Evolutionary conservation across 2,329 filamentous ascomycete species (phyloP).

Genomic region (Aspergillus sp.): DNA sequence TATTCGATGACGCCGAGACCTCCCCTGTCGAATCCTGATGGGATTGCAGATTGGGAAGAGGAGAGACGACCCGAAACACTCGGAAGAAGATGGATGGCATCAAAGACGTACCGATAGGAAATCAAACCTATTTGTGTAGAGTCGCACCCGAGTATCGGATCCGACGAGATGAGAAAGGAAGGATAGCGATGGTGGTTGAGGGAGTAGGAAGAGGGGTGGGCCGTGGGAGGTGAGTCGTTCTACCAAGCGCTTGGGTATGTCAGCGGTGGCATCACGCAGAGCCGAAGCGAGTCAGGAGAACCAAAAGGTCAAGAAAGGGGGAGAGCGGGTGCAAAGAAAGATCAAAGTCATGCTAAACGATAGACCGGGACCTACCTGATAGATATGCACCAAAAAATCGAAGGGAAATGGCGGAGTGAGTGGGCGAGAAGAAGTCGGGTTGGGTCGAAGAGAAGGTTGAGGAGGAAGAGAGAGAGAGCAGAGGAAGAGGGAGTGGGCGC

Average conservation of each 20-base stretch:
- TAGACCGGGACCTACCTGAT: slow-evolving; percentile 17
- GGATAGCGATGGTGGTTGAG: slow-evolving; percentile 26
- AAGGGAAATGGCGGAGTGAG: slow-evolving; percentile 9
- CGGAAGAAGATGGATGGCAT: slow-evolving; percentile 39
- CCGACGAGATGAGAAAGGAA: slow-evolving; percentile 21
- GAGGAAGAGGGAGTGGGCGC: slow-evolving; percentile 18
- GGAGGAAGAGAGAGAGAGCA: slow-evolving; percentile 12
- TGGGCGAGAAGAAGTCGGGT: slow-evolving; percentile 14
- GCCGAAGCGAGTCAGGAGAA: slow-evolving; percentile 24
- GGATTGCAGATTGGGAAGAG: slow-evolving; percentile 31
- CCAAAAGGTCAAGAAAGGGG: slow-evolving; percentile 6
- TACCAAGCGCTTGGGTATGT: slow-evolving; percentile 43
- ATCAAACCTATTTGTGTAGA: slow-evolving; percentile 27
- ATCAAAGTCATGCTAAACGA: not conserved
- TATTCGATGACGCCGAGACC: slow-evolving; percentile 19
- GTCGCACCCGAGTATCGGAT: slow-evolving; percentile 34
- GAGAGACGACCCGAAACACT: slow-evolving; percentile 32
- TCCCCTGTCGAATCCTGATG: slow-evolving; percentile 32
- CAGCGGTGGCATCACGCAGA: slow-evolving; percentile 42
- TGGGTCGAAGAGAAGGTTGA: slow-evolving; percentile 19
- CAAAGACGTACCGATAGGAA: slow-evolving; percentile 36
- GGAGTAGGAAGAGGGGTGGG: slow-evolving; percentile 20
- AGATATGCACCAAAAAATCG: slow-evolving; percentile 7
- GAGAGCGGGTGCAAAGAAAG: not conserved
- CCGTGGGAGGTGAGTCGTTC: slow-evolving; percentile 32